phyloP scores from a whole-genome alignment of 768 basidiomycete species.

The Gelatoporia subvermispora region DNA sequence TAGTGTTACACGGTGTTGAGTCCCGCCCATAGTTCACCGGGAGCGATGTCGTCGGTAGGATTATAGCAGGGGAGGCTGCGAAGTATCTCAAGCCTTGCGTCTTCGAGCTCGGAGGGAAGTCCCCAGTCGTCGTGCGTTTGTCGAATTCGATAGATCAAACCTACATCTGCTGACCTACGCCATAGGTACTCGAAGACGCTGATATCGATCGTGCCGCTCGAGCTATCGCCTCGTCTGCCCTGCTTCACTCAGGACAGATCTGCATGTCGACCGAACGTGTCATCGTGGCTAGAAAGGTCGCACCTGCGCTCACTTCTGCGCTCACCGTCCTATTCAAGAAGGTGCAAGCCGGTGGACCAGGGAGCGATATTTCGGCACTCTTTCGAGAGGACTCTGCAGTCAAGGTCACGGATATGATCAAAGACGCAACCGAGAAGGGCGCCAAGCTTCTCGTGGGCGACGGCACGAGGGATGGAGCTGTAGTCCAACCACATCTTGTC shows the following conservation, averaged over 20 bases:
- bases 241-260: conserved; percentile 48
- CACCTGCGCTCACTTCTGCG: conserved; percentile 30
- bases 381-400: conserved; percentile 43
- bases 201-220: conserved; percentile 49
- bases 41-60: conserved; percentile 46
- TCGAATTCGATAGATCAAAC: not conserved
- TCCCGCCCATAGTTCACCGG: conserved; percentile 47
- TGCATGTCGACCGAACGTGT: conserved; percentile 59
- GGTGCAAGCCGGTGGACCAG: conserved; percentile 37
- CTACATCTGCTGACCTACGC: not conserved
- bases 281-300: conserved; percentile 42
- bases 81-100: conserved; percentile 52
- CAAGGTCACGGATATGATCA: conserved; percentile 38
- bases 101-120: conserved; percentile 53
- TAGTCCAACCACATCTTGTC: conserved; percentile 51
- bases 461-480: conserved; percentile 30
- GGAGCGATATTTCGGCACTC: conserved; percentile 31
- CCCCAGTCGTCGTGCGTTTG: conserved; percentile 43
- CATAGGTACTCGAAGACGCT: conserved; percentile 47
- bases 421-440: conserved; percentile 39
- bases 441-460: conserved; percentile 45
- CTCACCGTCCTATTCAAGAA: conserved; percentile 28
- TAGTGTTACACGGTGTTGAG: not conserved
- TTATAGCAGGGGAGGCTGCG: conserved; percentile 50
- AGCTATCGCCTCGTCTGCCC: conserved; percentile 39